phyloP scores from a whole-genome alignment of 2,329 filamentous ascomycete species.

The Colletotrichum zoysiae region DNA sequence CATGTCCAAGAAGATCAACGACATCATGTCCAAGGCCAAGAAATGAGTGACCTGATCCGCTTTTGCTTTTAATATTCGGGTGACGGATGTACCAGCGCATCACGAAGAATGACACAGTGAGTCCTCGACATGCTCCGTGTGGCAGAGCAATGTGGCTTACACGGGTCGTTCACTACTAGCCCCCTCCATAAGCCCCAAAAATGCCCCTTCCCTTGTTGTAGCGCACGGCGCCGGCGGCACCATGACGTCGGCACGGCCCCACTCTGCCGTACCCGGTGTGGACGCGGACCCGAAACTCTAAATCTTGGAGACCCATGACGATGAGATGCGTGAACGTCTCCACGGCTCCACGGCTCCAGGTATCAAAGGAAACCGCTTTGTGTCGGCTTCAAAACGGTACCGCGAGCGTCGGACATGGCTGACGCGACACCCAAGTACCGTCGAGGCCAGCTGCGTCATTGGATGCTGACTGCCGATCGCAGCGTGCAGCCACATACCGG shows the following conservation, averaged over 20 bases:
- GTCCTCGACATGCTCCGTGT: not conserved
- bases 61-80: not conserved
- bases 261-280: not conserved
- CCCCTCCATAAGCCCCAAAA: not conserved
- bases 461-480: not conserved
- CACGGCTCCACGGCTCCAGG: not conserved
- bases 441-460: not conserved
- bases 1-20: not conserved
- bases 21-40: not conserved
- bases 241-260: not conserved
- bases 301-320: not conserved
- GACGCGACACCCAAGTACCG: not conserved
- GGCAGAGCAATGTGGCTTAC: not conserved
- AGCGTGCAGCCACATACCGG: not conserved
- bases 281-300: slow-evolving; percentile 1
- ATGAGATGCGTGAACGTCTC: not conserved
- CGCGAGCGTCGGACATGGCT: not conserved
- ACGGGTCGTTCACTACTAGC: not conserved
- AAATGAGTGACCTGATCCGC: not conserved
- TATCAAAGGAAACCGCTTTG: not conserved
- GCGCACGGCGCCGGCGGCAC: no score
- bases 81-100: not conserved
- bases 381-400: not conserved
- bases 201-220: not conserved
- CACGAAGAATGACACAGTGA: not conserved